These are phyloP conservation scores for Laguncularia racemosa DNA, from an alignment of 345 rosid species.

Conservation along the genomic window DNA sequence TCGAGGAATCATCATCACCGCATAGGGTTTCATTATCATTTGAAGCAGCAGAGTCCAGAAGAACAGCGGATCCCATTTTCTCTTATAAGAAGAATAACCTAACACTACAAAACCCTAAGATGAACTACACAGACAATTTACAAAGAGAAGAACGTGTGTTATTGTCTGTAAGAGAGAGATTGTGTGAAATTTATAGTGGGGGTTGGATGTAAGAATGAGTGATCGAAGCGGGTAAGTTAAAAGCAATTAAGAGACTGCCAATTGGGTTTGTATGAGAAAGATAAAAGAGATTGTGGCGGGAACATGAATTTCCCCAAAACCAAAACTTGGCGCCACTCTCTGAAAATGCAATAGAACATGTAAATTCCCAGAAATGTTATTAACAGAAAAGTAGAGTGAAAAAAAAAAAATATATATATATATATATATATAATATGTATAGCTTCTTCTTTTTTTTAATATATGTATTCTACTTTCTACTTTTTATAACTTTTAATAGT, in stretches of 20 bases:
- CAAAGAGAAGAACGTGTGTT: neutral
- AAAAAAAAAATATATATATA: too few relatives aligned
- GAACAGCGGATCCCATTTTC: slow-evolving; percentile 16
- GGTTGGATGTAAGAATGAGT: neutral
- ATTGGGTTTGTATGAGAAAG: too few relatives aligned
- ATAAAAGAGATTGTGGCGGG: neutral
- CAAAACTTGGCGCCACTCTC: slow-evolving; percentile 14
- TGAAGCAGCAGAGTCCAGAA: slow-evolving; percentile 10
- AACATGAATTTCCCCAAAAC: slow-evolving; percentile 2
- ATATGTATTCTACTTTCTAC: too few relatives aligned
- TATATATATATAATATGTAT: too few relatives aligned
- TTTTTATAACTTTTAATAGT: too few relatives aligned
- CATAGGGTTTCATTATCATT: neutral
- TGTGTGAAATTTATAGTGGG: neutral
- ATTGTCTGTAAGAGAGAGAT: too few relatives aligned
- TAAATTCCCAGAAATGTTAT: too few relatives aligned
- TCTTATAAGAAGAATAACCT: neutral
- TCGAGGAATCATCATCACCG: slow-evolving; percentile 1
- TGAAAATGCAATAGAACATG: too few relatives aligned
- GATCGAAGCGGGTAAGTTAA: too few relatives aligned
- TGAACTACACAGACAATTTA: neutral
- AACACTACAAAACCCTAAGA: neutral
- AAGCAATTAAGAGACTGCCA: too few relatives aligned
- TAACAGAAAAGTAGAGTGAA: too few relatives aligned
- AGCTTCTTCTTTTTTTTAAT: too few relatives aligned